Evolutionary conservation across 169 alveolate species (phyloP), one percentile per base, ranked within the genome.

Genomic region (Fabrea salina): DNA sequence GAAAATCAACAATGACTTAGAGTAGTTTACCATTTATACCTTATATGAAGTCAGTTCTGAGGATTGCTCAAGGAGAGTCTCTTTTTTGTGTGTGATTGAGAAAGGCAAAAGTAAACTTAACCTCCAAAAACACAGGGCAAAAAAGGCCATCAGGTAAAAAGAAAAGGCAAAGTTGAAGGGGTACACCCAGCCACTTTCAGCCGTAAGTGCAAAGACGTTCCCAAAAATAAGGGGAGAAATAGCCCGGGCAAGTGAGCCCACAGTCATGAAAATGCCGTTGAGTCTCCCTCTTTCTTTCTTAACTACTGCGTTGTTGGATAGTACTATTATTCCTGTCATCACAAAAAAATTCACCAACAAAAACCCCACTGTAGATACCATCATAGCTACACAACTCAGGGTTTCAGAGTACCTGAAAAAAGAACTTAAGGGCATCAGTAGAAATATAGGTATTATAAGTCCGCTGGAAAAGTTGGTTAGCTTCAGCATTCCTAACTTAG

Each of bases 81-180:
- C n/a, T n/a, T n/a, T n/a, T n/a, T n/a, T n/a, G n/a, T n/a, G n/a
- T n/a, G n/a, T n/a, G n/a, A n/a, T n/a, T n/a, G n/a, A n/a, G n/a
- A n/a, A n/a, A n/a, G n/a, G n/a, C n/a, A n/a, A n/a, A n/a, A n/a
- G n/a, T n/a, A n/a, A n/a, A n/a, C n/a, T n/a, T n/a, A n/a, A n/a
- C n/a, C n/a, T n/a, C n/a, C n/a, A n/a, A n/a, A n/a, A n/a, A n/a
- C n/a, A n/a, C n/a, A n/a, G n/a, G n/a, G 43, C 74, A 25, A 67
- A 5, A 6, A 41, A 5, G 5, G 67, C 13, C 25, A 70, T 19
- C 16, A 70, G 16, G 7, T 27, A 44, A 49, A 44, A 70, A 6
- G 66, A 41, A 7, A 70, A 70, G 44, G 59, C 67, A 50, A 22
- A 70, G 25, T 70, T 37, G 67, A 70, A 47, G 4, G 79, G 79